These are phyloP conservation scores for Tylopilus rubrobrunneus DNA, from an alignment of 768 basidiomycete genomes.

Conservation along the genomic window DNA sequence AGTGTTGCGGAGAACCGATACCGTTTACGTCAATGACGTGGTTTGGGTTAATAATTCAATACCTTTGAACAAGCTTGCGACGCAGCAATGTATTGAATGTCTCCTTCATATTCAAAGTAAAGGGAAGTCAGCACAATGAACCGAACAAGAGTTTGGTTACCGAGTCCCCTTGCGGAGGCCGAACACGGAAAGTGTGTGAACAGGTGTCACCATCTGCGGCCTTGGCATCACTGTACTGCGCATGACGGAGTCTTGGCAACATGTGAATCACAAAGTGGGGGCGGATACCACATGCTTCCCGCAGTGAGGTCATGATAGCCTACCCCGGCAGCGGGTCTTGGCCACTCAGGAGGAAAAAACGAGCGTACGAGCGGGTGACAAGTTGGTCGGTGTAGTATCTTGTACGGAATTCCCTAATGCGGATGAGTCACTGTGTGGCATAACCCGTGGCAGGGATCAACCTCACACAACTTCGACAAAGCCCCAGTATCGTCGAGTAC, in stretches of 20 bases:
- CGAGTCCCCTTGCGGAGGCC: not conserved
- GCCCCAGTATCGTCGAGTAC: not conserved
- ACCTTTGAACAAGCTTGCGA: too few relatives aligned
- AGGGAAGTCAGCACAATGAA: too few relatives aligned
- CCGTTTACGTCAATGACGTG: too few relatives aligned
- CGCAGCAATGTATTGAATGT: too few relatives aligned
- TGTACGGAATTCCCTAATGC: slow-evolving; percentile 13
- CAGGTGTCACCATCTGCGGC: not conserved
- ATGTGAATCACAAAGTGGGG: not conserved
- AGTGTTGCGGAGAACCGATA: too few relatives aligned
- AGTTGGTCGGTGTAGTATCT: not conserved
- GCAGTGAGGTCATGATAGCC: too few relatives aligned
- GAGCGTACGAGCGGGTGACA: too few relatives aligned
- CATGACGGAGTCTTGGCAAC: not conserved
- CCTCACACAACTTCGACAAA: slow-evolving; percentile 6
- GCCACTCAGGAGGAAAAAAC: not conserved
- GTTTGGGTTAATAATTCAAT: too few relatives aligned
- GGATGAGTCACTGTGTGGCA: not conserved
- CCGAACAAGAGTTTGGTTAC: not conserved
- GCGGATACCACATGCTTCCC: not conserved
- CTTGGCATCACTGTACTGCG: slow-evolving; percentile 5
- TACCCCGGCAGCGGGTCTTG: too few relatives aligned
- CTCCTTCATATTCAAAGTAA: not conserved
- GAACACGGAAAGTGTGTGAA: not conserved
- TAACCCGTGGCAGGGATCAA: not conserved